A percentile compares a stretch with the other conserved stretches of the same genome.
phyloP scores from a whole-genome alignment of 2,329 filamentous ascomycete genomes.

The Alternaria alternata region DNA sequence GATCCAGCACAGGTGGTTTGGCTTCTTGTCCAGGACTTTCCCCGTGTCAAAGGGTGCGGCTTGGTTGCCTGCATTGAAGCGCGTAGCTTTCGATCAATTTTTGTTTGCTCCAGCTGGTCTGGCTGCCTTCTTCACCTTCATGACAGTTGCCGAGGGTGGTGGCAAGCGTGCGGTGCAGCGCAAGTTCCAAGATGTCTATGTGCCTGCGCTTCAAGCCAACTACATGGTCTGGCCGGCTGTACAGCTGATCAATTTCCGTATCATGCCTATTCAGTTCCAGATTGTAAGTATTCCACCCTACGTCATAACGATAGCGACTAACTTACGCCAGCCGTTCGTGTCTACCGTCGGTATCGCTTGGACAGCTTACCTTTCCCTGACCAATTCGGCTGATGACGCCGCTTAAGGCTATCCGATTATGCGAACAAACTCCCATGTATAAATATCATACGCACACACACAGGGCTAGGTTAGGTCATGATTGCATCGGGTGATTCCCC shows the following conservation, averaged over 20 bases:
- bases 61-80: constrained; percentile 82
- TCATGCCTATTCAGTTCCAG: constrained; percentile 96
- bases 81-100: constrained; percentile 90
- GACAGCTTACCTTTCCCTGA: constrained; percentile 95
- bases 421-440: constrained; percentile 26
- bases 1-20: constrained; percentile 94
- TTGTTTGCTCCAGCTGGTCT: constrained; percentile 91
- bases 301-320: constrained; percentile 6
- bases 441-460: constrained; percentile 20
- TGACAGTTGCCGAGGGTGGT: constrained; percentile 95
- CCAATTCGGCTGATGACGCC: constrained; percentile 81
- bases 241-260: constrained; percentile 93
- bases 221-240: constrained; percentile 95
- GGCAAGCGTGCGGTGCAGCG: constrained; percentile 77
- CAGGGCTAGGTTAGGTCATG: constrained; percentile 22
- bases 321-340: constrained; percentile 78
- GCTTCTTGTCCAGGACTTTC: constrained; percentile 81
- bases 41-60: constrained; percentile 78
- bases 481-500: constrained; percentile 20
- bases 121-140: constrained; percentile 89
- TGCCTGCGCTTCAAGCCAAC: constrained; percentile 94
- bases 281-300: constrained; percentile 70
- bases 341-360: constrained; percentile 95
- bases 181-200: constrained; percentile 93
- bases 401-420: constrained; percentile 41